phyloP scores from a whole-genome alignment of 805 yeast species.

The Sugiyamaella floridensis region DNA sequence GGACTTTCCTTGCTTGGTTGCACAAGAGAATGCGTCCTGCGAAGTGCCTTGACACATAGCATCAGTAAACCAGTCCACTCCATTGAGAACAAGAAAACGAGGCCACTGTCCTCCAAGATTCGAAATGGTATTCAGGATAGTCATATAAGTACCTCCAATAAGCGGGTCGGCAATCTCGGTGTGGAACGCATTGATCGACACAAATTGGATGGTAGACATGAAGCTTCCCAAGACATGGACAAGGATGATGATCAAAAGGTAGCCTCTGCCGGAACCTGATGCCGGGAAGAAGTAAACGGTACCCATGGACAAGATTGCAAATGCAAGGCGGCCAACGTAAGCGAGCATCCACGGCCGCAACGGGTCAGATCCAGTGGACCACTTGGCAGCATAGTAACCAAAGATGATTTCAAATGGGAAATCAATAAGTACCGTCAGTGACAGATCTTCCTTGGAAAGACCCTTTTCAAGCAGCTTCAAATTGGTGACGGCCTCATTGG shows the following conservation, averaged over 20 bases:
- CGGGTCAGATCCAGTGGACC: constrained; percentile 70
- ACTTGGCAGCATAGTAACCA: constrained; percentile 92
- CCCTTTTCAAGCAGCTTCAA: constrained; percentile 87
- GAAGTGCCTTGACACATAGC: constrained; percentile 45
- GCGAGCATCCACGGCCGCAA: constrained; percentile 87
- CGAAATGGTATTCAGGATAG: constrained; percentile 83
- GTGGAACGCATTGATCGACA: constrained; percentile 89
- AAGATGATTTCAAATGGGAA: constrained; percentile 93
- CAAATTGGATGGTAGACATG: constrained; percentile 93
- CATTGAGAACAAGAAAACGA: constrained; percentile 62
- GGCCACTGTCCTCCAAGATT: constrained; percentile 99
- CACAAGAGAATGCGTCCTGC: constrained; percentile 28
- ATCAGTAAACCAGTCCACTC: constrained; percentile 72
- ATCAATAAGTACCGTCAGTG: constrained; percentile 85
- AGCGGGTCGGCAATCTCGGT: constrained; percentile 92
- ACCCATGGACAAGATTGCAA: constrained; percentile 70
- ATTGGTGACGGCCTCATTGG: constrained; percentile 93
- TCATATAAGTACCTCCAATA: constrained; percentile 98
- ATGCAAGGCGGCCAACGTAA: constrained; percentile 68
- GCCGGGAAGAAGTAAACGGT: constrained; percentile 68
- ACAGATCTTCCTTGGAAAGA: constrained; percentile 84
- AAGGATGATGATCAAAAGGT: constrained; percentile 64
- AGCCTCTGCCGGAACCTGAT: constrained; percentile 39
- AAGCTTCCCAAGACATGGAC: constrained; percentile 85
- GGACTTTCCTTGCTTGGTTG: constrained; percentile 37